A percentile compares a stretch with the other conserved stretches of the same genome.
Conservation (phyloP, 768 basidiomycete genomes). For the Suillus occidentalis region DNA sequence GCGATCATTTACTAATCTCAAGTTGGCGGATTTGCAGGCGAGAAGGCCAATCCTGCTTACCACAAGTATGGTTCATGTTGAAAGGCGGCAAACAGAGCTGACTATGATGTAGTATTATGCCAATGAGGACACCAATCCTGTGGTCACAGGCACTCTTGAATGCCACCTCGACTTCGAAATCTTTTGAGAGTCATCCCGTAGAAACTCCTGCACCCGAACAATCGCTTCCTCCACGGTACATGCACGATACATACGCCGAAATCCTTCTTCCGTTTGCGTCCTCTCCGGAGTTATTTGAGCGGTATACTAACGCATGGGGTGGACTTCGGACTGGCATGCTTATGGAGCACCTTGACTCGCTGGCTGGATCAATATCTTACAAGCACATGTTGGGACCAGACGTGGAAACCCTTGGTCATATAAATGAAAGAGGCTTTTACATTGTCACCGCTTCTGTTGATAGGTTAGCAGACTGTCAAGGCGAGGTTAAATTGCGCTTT, state of each 20-base stretch:
- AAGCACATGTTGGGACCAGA: constrained; percentile 75
- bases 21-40: constrained; percentile 33
- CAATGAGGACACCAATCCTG: constrained; percentile 47
- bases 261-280: constrained; percentile 63
- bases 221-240: constrained; percentile 46
- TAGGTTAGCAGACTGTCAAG: constrained; percentile 41
- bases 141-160: constrained; percentile 63
- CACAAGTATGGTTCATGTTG: constrained; percentile 41
- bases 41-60: constrained; percentile 52
- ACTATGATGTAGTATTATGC: constrained; percentile 46
- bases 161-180: constrained; percentile 24
- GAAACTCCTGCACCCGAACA: constrained; percentile 13
- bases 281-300: constrained; percentile 56
- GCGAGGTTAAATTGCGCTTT: neutral
- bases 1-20: neutral
- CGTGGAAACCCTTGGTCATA: constrained; percentile 51
- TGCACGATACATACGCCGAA: constrained; percentile 75
- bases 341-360: constrained; percentile 79
- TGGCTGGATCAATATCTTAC: constrained; percentile 85
- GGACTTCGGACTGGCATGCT: constrained; percentile 71
- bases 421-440: constrained; percentile 70
- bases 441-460: constrained; percentile 86
- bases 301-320: constrained; percentile 70
- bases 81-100: constrained; percentile 3
- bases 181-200: constrained; percentile 14